Conservation (phyloP, 2,329 filamentous ascomycete genomes). For the Cladorrhinum sp. region DNA sequence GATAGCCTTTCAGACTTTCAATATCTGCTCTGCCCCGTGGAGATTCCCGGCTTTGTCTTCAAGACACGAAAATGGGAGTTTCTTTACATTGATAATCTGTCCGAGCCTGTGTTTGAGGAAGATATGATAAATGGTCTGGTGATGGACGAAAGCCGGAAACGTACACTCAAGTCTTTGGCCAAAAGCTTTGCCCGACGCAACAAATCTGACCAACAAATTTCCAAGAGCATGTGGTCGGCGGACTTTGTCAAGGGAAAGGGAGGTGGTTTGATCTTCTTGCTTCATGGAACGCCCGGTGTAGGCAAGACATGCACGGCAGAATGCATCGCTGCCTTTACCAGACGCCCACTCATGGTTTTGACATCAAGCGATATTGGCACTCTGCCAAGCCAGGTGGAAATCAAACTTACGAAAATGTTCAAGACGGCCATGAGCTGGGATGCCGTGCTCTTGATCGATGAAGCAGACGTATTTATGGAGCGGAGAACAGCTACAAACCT, state of each 20-base stretch:
- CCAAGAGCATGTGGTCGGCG: conserved; percentile 15
- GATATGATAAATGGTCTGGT: conserved; percentile 31
- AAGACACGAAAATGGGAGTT: conserved; percentile 24
- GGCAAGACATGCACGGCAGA: conserved; percentile 26
- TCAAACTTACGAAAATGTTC: conserved; percentile 15
- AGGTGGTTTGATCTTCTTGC: conserved; percentile 26
- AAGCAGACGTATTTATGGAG: conserved; percentile 30
- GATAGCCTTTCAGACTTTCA: neutral
- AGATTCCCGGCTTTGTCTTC: conserved; percentile 24
- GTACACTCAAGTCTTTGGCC: conserved; percentile 30
- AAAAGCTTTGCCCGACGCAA: conserved; percentile 30
- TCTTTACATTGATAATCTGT: conserved; percentile 6
- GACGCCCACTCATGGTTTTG: conserved; percentile 20
- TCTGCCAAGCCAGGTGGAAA: conserved; percentile 9
- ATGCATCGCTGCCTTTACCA: conserved; percentile 26
- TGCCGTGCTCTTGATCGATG: conserved; percentile 22
- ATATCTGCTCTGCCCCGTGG: conserved; percentile 21
- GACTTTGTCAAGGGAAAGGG: conserved; percentile 29
- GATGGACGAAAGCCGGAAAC: conserved; percentile 29
- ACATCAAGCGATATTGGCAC: conserved; percentile 23
- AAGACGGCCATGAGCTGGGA: conserved; percentile 16
- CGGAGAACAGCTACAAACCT: conserved; percentile 19
- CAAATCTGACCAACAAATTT: conserved; percentile 18
- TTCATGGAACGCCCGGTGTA: conserved; percentile 28
- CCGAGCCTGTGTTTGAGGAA: conserved; percentile 29